These are phyloP conservation scores for Combretum micranthum DNA, from an alignment of 345 rosid species.

Conservation along the genomic window DNA sequence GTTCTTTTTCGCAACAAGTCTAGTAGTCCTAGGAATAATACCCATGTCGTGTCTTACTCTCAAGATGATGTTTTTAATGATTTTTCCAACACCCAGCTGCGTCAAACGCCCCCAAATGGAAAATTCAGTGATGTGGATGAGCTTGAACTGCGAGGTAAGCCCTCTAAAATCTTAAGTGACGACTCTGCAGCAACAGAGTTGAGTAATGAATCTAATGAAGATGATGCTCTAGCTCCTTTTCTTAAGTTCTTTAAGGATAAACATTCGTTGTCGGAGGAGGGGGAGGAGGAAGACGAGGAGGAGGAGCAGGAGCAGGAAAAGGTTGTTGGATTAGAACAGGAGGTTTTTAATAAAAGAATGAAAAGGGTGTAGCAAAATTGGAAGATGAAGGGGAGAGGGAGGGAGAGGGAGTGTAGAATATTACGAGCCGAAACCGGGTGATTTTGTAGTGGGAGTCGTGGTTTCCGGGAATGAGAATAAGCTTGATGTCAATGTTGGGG, in stretches of 20 bases:
- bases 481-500: conserved; percentile 82
- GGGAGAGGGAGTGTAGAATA: conserved; percentile 64
- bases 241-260: conserved; percentile 65
- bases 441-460: conserved; percentile 88
- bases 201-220: conserved; percentile 29
- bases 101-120: conserved; percentile 21
- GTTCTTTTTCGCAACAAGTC: too few relatives aligned
- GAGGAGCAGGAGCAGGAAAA: too few relatives aligned
- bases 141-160: conserved; percentile 64
- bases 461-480: conserved; percentile 94
- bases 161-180: conserved; percentile 33
- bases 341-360: conserved; percentile 12
- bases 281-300: too few relatives aligned
- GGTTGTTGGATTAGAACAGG: conserved; percentile 4
- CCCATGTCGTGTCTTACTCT: conserved; percentile 29
- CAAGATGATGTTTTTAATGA: conserved; percentile 26
- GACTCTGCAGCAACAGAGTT: conserved; percentile 23
- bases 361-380: background rate
- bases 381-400: conserved; percentile 26
- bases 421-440: conserved; percentile 76
- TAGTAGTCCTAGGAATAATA: conserved; percentile 13
- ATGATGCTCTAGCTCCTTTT: conserved; percentile 73
- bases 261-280: conserved; percentile 24
- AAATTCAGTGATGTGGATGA: conserved; percentile 23
- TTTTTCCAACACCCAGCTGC: conserved; percentile 24